These are phyloP conservation scores for Aspergillus vadensis DNA, from an alignment of 2,329 filamentous ascomycete genomes.

Conservation along the genomic window DNA sequence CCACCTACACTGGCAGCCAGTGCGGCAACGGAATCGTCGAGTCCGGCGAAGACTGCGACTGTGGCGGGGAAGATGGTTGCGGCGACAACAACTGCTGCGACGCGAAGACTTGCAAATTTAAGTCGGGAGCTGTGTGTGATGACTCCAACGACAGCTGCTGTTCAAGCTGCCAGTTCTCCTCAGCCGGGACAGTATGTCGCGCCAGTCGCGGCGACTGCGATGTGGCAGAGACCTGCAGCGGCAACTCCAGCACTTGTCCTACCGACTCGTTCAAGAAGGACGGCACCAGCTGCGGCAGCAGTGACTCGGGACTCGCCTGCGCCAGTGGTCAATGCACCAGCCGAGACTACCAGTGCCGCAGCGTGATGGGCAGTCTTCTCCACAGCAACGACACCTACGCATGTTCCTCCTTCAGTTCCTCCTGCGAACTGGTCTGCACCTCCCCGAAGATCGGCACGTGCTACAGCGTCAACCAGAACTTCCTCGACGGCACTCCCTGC, in stretches of 20 bases:
- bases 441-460: slow-evolving; percentile 69
- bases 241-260: slow-evolving; percentile 72
- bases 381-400: slow-evolving; percentile 76
- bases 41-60: slow-evolving; percentile 91
- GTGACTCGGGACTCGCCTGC: slow-evolving; percentile 64
- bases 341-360: slow-evolving; percentile 84
- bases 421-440: slow-evolving; percentile 76
- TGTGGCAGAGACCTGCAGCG: slow-evolving; percentile 79
- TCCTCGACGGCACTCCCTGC: slow-evolving; percentile 87
- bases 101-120: slow-evolving; percentile 83
- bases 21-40: slow-evolving; percentile 99
- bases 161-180: slow-evolving; percentile 45
- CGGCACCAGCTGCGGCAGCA: slow-evolving; percentile 69
- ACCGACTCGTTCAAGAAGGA: slow-evolving; percentile 68
- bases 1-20: slow-evolving; percentile 77
- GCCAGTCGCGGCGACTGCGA: slow-evolving; percentile 79
- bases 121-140: slow-evolving; percentile 71
- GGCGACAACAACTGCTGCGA: slow-evolving; percentile 80
- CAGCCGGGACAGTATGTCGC: slow-evolving; percentile 74
- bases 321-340: slow-evolving; percentile 94
- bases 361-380: slow-evolving; percentile 74
- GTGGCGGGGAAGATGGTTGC: slow-evolving; percentile 75
- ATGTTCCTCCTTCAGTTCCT: slow-evolving; percentile 63
- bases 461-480: slow-evolving; percentile 79
- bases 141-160: slow-evolving; percentile 54